Evolutionary conservation across 2,329 filamentous ascomycete species (phyloP).

Genomic region (Setomelanomma holmii): DNA sequence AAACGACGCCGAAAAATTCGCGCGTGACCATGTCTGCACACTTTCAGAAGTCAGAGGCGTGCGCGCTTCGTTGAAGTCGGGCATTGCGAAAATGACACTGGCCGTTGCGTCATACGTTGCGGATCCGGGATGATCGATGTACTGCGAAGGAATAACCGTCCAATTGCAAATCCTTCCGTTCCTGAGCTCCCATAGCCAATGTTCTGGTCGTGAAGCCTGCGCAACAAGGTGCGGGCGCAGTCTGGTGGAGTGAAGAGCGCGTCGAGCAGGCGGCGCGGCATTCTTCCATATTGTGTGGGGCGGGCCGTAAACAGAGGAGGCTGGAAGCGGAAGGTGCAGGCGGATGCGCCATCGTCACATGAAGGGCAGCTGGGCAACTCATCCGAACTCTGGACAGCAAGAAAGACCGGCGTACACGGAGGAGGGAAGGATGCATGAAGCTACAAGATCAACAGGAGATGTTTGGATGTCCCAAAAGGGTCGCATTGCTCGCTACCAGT

Average conservation of each 20-base stretch:
- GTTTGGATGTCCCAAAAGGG: background rate
- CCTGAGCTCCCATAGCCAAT: constrained; percentile 6
- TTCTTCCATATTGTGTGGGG: constrained; percentile 9
- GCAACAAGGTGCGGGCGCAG: constrained; percentile 4
- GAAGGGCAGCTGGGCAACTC: background rate
- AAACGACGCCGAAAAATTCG: constrained; percentile 28
- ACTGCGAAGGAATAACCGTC: constrained; percentile 1
- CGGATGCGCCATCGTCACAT: constrained; percentile 8
- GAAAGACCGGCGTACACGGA: too few species aligned
- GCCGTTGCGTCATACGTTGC: constrained; percentile 6
- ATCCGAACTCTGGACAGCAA: background rate
- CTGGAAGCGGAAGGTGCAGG: constrained; percentile 10
- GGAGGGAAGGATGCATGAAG: too few species aligned
- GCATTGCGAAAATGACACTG: constrained; percentile 20
- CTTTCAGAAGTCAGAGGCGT: constrained; percentile 32
- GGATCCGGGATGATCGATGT: constrained; percentile 1
- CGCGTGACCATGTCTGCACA: constrained; percentile 31
- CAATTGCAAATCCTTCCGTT: constrained; percentile 4
- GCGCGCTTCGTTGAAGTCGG: constrained; percentile 36
- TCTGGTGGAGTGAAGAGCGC: constrained; percentile 8
- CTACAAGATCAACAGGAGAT: background rate
- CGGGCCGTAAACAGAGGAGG: constrained; percentile 5
- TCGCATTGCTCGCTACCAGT: background rate
- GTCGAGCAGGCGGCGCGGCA: constrained; percentile 3
- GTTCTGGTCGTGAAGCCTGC: constrained; percentile 2